These are phyloP conservation scores for Wickerhamomyces queroliae DNA, from an alignment of 805 yeast species.

Conservation along the genomic window DNA sequence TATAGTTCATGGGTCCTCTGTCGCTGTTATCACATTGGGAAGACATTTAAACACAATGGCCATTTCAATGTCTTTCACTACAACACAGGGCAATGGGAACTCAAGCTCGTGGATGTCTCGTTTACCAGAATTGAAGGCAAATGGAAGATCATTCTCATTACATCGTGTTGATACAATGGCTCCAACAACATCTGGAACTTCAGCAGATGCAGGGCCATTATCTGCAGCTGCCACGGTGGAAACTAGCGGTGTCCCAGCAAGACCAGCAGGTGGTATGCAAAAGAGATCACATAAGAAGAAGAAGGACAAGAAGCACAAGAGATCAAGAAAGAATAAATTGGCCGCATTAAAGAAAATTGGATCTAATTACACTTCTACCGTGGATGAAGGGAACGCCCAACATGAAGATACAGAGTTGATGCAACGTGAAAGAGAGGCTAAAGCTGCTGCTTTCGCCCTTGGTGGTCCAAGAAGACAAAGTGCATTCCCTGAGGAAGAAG, in stretches of 20 bases:
- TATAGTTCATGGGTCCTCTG: conserved; percentile 87
- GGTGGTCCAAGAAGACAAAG: conserved; percentile 19
- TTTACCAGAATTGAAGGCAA: conserved; percentile 58
- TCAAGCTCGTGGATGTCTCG: conserved; percentile 77
- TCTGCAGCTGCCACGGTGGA: conserved; percentile 41
- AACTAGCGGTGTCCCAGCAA: conserved; percentile 57
- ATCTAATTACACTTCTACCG: conserved; percentile 14
- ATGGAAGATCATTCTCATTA: conserved; percentile 72
- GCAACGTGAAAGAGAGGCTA: conserved; percentile 36
- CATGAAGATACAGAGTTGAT: conserved; percentile 28
- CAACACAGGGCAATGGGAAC: conserved; percentile 47
- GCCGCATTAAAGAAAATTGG: conserved; percentile 27
- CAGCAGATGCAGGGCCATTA: conserved; percentile 15
- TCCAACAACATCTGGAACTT: conserved; percentile 17
- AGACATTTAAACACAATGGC: conserved; percentile 88
- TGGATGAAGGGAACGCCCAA: conserved; percentile 23
- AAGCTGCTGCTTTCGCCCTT: conserved; percentile 36
- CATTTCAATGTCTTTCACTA: conserved; percentile 84
- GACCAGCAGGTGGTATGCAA: conserved; percentile 73
- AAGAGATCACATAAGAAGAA: conserved; percentile 36
- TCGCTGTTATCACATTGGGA: conserved; percentile 71
- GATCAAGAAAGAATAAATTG: conserved; percentile 13
- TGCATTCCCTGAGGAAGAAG: conserved; percentile 10
- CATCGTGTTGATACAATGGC: conserved; percentile 74
- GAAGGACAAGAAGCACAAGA: conserved; percentile 23